These are phyloP conservation scores for Climacium dendroides DNA, from an alignment of 225 moss, liverwort and hornwort genomes.

Conservation along the genomic window DNA sequence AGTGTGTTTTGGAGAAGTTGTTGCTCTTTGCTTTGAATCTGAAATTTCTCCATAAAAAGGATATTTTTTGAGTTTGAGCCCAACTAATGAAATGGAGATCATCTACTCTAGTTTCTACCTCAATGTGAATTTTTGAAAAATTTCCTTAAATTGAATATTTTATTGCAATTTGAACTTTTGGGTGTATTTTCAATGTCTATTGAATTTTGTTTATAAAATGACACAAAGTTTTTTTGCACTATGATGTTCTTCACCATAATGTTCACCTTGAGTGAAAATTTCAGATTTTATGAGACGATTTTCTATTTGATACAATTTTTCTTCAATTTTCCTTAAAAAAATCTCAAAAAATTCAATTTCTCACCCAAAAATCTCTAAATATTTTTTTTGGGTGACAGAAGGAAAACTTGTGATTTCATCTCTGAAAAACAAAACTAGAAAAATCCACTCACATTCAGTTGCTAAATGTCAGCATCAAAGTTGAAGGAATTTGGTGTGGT, in stretches of 20 bases:
- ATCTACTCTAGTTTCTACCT: neutral
- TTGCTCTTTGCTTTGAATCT: neutral
- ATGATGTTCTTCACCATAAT: neutral
- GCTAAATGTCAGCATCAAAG: neutral
- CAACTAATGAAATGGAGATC: neutral
- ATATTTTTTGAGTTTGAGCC: neutral
- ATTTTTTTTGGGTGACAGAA: accelerated
- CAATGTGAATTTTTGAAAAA: neutral
- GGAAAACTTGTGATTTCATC: neutral
- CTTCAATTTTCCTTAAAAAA: neutral
- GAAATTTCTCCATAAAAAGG: neutral
- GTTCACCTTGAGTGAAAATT: accelerated
- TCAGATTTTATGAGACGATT: no score
- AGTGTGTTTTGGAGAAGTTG: neutral
- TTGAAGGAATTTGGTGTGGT: neutral
- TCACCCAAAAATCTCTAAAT: no score
- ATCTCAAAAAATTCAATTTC: no score
- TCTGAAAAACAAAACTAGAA: accelerated
- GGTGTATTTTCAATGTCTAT: neutral
- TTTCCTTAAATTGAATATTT: neutral
- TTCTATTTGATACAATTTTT: neutral
- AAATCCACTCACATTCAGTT: no score
- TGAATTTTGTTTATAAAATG: neutral
- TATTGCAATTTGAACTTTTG: neutral
- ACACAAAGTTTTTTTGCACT: accelerated